A percentile compares a stretch with the other conserved stretches of the same genome.
Evolutionary conservation across 1,284 basidiomycete genomes (phyloP).

Genomic region (Sanghuangporus weigelae): DNA sequence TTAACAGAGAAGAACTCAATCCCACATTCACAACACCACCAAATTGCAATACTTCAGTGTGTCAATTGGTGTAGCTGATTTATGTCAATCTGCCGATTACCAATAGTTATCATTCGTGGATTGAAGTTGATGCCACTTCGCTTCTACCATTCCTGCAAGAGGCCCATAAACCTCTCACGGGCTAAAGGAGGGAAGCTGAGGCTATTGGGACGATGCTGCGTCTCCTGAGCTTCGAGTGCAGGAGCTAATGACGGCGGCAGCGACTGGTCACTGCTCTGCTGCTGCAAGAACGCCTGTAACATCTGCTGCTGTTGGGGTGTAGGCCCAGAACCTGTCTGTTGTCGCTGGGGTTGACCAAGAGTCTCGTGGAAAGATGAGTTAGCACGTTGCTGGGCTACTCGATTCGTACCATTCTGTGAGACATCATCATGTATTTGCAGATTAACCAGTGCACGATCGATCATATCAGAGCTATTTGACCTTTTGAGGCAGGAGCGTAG

Average conservation of each 20-base stretch:
- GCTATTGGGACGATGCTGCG: not conserved
- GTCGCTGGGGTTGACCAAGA: constrained; percentile 7
- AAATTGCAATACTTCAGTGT: constrained; percentile 49
- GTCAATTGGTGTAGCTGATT: constrained; percentile 42
- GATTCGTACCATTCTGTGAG: not conserved
- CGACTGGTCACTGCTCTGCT: not conserved
- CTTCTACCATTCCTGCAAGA: not conserved
- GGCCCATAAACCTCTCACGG: not conserved
- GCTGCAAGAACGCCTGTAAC: not conserved
- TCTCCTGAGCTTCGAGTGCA: not conserved
- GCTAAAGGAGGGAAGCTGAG: not conserved
- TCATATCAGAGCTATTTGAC: too few species aligned
- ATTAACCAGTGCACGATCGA: not conserved
- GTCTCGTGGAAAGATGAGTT: constrained; percentile 5
- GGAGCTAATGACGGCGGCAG: not conserved
- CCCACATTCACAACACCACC: constrained; percentile 48
- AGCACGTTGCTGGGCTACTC: not conserved
- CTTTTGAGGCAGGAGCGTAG: too few species aligned
- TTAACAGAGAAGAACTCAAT: constrained; percentile 10
- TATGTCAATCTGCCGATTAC: constrained; percentile 38
- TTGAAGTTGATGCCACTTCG: not conserved
- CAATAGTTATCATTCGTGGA: not conserved
- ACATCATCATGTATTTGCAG: not conserved
- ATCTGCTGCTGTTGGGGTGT: constrained; percentile 13
- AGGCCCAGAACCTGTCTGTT: not conserved